These are phyloP conservation scores for Solanum boliviense DNA, from an alignment of 257 asterid species.

Conservation along the genomic window DNA sequence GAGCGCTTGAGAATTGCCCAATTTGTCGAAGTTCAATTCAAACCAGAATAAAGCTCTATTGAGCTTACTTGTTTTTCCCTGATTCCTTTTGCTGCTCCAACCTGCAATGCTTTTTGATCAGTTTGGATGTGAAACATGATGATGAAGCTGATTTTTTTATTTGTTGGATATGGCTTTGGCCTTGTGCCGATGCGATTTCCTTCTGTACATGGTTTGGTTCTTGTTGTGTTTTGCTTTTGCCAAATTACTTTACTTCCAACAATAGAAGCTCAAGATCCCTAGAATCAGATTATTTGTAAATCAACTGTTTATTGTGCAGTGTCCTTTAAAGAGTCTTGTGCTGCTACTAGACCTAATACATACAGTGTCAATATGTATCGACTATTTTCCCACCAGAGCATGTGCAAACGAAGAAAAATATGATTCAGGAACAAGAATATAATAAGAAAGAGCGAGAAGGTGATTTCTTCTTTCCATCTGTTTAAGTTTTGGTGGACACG, in stretches of 20 bases:
- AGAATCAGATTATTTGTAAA: background rate
- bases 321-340: background rate
- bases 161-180: background rate
- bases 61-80: conserved; percentile 4
- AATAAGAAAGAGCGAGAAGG: background rate
- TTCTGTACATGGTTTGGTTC: background rate
- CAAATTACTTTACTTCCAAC: background rate
- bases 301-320: background rate
- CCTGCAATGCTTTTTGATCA: background rate
- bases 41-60: conserved; percentile 80
- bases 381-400: background rate
- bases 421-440: background rate
- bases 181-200: background rate
- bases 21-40: conserved; percentile 59
- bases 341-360: background rate
- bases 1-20: conserved; percentile 55
- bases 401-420: background rate
- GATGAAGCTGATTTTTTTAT: background rate
- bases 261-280: background rate
- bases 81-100: background rate
- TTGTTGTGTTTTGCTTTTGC: background rate
- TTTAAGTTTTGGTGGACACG: background rate
- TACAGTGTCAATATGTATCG: background rate
- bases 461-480: background rate
- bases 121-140: background rate